These are phyloP conservation scores for Hypsizygus marmoreus DNA, from an alignment of 768 basidiomycete species.

Conservation along the genomic window DNA sequence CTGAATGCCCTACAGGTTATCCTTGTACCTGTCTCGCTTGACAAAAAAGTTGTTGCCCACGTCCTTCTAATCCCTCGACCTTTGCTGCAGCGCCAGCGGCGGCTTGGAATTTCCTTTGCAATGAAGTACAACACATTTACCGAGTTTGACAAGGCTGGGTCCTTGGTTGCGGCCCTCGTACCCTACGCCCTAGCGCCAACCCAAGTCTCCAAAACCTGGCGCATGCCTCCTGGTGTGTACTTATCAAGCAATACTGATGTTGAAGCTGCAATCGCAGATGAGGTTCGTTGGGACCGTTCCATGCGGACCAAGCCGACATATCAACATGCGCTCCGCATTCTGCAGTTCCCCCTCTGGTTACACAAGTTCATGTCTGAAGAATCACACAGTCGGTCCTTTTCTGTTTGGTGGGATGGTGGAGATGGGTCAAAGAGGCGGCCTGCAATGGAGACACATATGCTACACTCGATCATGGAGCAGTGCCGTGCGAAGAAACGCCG, in stretches of 20 bases:
- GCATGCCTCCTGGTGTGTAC: conserved; percentile 16
- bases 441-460: conserved; percentile 44
- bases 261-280: conserved; percentile 16
- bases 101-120: conserved; percentile 44
- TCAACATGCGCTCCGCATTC: conserved; percentile 42
- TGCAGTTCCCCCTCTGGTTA: conserved; percentile 50
- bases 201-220: conserved; percentile 32
- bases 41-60: conserved; percentile 49
- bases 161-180: conserved; percentile 47
- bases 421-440: conserved; percentile 29
- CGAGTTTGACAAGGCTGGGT: conserved; percentile 28
- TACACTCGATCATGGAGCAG: conserved; percentile 46
- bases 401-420: conserved; percentile 45
- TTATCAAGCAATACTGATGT: conserved; percentile 21
- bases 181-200: conserved; percentile 43
- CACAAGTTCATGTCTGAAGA: conserved; percentile 44
- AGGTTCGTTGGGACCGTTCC: conserved; percentile 21
- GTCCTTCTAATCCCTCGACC: conserved; percentile 57
- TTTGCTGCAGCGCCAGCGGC: conserved; percentile 32
- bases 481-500: conserved; percentile 41
- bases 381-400: conserved; percentile 39
- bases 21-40: conserved; percentile 47
- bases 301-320: conserved; percentile 28
- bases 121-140: too few species aligned
- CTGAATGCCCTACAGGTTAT: conserved; percentile 41